Evolutionary conservation across 225 moss, liverwort and hornwort species (phyloP).

Genomic region (Ulota crispa): DNA sequence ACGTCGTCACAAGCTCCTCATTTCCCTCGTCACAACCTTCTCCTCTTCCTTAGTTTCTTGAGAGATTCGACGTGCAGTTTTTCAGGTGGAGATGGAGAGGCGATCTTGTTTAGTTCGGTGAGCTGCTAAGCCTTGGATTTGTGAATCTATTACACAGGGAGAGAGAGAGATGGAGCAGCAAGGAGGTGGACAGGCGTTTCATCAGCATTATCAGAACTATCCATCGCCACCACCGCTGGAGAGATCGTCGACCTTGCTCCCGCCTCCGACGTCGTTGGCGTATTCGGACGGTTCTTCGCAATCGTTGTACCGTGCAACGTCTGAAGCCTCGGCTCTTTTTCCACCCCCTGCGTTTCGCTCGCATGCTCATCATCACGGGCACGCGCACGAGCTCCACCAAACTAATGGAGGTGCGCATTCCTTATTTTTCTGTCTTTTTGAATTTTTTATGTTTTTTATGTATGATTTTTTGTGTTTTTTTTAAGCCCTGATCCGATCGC

Average conservation of each 20-base stretch:
- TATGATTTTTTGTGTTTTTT: neutral
- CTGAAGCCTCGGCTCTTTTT: constrained; percentile 17
- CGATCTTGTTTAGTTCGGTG: constrained; percentile 1
- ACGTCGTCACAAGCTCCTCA: neutral
- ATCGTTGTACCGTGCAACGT: constrained; percentile 26
- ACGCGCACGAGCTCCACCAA: constrained; percentile 24
- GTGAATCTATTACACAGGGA: neutral
- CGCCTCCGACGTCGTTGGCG: constrained; percentile 24
- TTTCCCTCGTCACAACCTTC: neutral
- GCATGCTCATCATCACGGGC: constrained; percentile 31
- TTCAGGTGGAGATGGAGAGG: constrained; percentile 7
- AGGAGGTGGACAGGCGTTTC: constrained; percentile 21
- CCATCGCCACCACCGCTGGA: constrained; percentile 25
- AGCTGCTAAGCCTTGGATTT: neutral
- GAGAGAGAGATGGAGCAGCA: constrained; percentile 38
- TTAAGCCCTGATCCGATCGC: constrained; percentile 13
- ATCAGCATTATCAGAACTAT: constrained; percentile 23
- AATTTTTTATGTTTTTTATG: neutral
- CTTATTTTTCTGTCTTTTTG: neutral
- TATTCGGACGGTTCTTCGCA: neutral
- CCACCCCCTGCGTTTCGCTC: constrained; percentile 29
- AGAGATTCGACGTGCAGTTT: neutral
- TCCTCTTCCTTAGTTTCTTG: neutral
- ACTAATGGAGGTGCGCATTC: constrained; percentile 41
- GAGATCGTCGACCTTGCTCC: constrained; percentile 21